Evolutionary conservation across 371 early-diverging fungal genomes (phyloP).

Genomic region (Choanephora cucurbitarum): DNA sequence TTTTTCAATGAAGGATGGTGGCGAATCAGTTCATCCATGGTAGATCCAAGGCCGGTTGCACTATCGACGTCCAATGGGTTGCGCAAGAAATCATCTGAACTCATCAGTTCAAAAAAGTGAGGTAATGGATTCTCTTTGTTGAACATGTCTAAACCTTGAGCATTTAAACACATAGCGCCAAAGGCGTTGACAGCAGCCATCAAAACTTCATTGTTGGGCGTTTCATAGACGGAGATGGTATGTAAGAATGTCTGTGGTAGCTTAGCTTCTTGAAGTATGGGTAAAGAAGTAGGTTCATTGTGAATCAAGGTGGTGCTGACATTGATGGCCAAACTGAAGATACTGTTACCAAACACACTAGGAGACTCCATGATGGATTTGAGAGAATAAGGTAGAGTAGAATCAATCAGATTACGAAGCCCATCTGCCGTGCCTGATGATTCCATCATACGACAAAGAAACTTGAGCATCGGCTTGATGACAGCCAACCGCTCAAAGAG

Average conservation of each 20-base stretch:
- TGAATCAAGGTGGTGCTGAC: conserved; percentile 95
- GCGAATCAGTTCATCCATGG: conserved; percentile 94
- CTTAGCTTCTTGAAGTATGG: conserved; percentile 89
- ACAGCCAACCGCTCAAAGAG: conserved; percentile 55
- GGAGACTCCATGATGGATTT: conserved; percentile 72
- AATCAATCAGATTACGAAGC: conserved; percentile 91
- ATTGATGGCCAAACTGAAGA: conserved; percentile 82
- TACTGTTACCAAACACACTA: conserved; percentile 71
- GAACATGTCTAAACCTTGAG: conserved; percentile 82
- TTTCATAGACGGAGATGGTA: conserved; percentile 64
- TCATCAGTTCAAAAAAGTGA: conserved; percentile 79
- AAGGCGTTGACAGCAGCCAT: conserved; percentile 89
- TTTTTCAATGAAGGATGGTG: conserved; percentile 89
- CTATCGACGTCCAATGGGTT: conserved; percentile 82
- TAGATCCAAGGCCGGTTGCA: conserved; percentile 77
- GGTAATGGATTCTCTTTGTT: conserved; percentile 69
- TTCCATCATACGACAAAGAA: conserved; percentile 92
- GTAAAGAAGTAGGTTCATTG: conserved; percentile 92
- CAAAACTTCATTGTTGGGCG: conserved; percentile 74
- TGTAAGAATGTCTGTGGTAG: conserved; percentile 84
- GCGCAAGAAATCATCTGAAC: conserved; percentile 72
- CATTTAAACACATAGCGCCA: conserved; percentile 94
- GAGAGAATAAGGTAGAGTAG: conserved; percentile 79
- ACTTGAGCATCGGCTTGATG: conserved; percentile 88
- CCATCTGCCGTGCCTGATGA: conserved; percentile 87